phyloP scores from a whole-genome alignment of 306 rosid genomes.

The Lathyrus oleraceus region DNA sequence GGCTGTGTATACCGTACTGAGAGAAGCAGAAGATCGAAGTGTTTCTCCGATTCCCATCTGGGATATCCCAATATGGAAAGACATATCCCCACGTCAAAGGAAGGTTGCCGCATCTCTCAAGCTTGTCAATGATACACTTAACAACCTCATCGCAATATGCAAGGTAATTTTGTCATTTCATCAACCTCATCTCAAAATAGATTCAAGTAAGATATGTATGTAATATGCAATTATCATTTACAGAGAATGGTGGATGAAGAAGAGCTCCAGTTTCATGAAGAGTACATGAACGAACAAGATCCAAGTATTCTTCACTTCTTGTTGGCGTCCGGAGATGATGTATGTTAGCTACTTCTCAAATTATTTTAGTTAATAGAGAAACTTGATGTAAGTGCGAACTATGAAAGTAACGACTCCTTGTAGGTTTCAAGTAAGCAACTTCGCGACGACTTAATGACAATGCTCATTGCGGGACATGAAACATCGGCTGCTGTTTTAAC shows the following conservation, averaged over 20 bases:
- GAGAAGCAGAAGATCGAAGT: constrained; percentile 99
- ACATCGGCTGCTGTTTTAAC: constrained; percentile 98
- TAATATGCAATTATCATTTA: constrained; percentile 33
- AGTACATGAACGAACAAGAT: constrained; percentile 92
- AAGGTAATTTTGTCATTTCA: constrained; percentile 63
- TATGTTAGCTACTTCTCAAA: constrained; percentile 40
- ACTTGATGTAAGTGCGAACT: constrained; percentile 20
- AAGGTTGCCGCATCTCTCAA: constrained; percentile 86
- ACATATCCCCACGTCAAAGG: constrained; percentile 86
- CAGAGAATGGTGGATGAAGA: constrained; percentile 99
- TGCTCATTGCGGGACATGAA: constrained; percentile 99
- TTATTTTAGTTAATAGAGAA: constrained; percentile 23
- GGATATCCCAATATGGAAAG: constrained; percentile 98
- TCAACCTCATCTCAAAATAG: constrained; percentile 23
- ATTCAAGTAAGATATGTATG: constrained; percentile 6
- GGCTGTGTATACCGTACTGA: constrained; percentile 93
- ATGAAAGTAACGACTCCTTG: constrained; percentile 35
- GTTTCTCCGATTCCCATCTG: constrained; percentile 85
- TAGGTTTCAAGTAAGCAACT: constrained; percentile 99
- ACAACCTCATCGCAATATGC: constrained; percentile 80
- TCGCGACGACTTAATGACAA: constrained; percentile 96
- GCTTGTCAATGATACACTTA: constrained; percentile 73
- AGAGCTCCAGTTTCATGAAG: constrained; percentile 94
- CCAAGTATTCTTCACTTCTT: constrained; percentile 96
- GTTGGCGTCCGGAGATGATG: constrained; percentile 98